Conservation (phyloP, 257 asterid genomes). For the Handroanthus guayacan region DNA sequence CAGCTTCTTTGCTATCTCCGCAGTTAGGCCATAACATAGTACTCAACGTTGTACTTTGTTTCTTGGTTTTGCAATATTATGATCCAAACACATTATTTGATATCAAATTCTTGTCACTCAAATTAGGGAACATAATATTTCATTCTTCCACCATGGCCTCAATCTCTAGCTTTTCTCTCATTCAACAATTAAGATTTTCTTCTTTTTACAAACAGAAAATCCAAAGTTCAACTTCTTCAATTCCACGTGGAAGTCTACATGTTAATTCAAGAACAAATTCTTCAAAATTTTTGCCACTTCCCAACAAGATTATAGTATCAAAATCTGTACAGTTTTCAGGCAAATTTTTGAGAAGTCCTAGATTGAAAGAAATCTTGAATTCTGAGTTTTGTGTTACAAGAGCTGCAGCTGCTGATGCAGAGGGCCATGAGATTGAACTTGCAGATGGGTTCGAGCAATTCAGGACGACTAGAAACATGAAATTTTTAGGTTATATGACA, state of each 20-base stretch:
- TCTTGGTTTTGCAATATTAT: slow-evolving; percentile 34
- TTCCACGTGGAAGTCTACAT: slow-evolving; percentile 17
- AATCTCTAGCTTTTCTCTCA: slow-evolving; percentile 36
- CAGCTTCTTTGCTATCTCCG: slow-evolving; percentile 34
- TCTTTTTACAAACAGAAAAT: slow-evolving; percentile 27
- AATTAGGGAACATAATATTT: neutral
- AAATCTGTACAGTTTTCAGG: slow-evolving; percentile 37
- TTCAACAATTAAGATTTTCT: slow-evolving; percentile 45
- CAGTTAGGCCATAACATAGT: slow-evolving; percentile 29
- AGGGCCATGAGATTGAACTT: slow-evolving; percentile 48
- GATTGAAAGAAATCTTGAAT: slow-evolving; percentile 35
- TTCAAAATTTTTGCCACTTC: slow-evolving; percentile 37
- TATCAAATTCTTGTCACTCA: slow-evolving; percentile 10
- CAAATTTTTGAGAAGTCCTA: slow-evolving; percentile 33
- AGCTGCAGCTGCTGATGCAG: slow-evolving; percentile 66
- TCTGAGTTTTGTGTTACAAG: slow-evolving; percentile 37
- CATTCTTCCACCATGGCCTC: slow-evolving; percentile 48
- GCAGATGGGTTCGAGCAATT: slow-evolving; percentile 44
- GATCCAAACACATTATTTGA: neutral
- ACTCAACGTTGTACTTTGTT: slow-evolving; percentile 36
- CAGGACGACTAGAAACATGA: neutral
- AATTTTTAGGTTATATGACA: neutral
- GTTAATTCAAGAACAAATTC: slow-evolving; percentile 32
- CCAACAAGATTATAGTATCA: slow-evolving; percentile 13
- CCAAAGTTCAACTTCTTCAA: slow-evolving; percentile 17